phyloP scores from a whole-genome alignment of 306 rosid genomes.

The Vachellia pachyceras region DNA sequence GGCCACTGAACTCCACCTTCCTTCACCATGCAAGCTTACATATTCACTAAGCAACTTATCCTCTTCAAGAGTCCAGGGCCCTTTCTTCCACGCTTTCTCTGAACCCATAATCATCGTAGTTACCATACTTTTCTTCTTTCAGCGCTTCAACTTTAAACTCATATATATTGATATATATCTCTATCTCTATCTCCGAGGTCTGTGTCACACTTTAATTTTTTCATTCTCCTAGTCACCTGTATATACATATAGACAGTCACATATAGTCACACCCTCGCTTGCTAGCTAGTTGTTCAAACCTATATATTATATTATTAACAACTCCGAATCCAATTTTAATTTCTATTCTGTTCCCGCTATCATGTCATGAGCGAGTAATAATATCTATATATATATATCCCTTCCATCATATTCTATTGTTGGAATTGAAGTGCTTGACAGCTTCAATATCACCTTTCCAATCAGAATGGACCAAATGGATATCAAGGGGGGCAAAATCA shows the following conservation, averaged over 20 bases:
- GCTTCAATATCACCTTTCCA: conserved; percentile 39
- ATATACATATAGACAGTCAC: neutral
- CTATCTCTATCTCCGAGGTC: conserved; percentile 8
- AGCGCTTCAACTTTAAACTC: neutral
- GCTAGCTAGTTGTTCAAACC: conserved; percentile 9
- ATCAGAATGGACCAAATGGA: conserved; percentile 39
- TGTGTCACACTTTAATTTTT: conserved; percentile 29
- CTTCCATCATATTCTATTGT: too few relatives aligned
- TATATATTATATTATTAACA: conserved; percentile 3
- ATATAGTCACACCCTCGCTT: neutral
- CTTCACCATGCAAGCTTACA: conserved; percentile 16
- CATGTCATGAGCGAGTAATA: conserved; percentile 32
- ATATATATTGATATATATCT: neutral
- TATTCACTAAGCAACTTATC: conserved; percentile 9
- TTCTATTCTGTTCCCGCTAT: conserved; percentile 5
- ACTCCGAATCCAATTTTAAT: conserved; percentile 40
- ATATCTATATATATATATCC: neutral
- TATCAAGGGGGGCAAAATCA: conserved; percentile 24
- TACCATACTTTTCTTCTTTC: conserved; percentile 29
- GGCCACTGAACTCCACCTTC: conserved; percentile 23
- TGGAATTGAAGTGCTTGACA: conserved; percentile 31
- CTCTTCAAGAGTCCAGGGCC: conserved; percentile 27
- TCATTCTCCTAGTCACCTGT: conserved; percentile 19
- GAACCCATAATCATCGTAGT: conserved; percentile 32
- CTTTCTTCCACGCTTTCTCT: conserved; percentile 51